These are phyloP conservation scores for Endoconidiophora polonica DNA, from an alignment of 2,329 filamentous ascomycete genomes.

Conservation along the genomic window DNA sequence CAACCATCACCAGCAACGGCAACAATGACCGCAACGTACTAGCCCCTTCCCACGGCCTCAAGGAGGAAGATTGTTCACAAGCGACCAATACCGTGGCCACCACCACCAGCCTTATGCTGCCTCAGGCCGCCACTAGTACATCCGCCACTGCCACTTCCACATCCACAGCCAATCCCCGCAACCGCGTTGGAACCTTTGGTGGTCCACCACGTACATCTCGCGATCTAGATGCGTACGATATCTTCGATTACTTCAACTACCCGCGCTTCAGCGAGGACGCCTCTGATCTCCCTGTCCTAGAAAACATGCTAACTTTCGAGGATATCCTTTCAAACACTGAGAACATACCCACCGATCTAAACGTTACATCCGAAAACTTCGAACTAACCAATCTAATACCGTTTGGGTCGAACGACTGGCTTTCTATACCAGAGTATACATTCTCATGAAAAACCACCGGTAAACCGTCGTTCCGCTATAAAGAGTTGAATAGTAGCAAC, in stretches of 20 bases:
- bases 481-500: too few species aligned
- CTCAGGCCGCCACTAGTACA: too few species aligned
- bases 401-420: too few species aligned
- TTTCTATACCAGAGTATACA: too few species aligned
- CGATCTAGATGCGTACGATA: constrained; percentile 81
- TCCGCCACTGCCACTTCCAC: constrained; percentile 31
- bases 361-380: too few species aligned
- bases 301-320: neutral
- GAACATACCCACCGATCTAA: too few species aligned
- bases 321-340: too few species aligned
- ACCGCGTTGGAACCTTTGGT: neutral
- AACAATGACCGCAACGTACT: neutral
- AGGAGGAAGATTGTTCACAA: neutral
- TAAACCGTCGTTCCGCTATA: too few species aligned
- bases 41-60: neutral
- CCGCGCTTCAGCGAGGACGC: constrained; percentile 35
- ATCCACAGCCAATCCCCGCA: constrained; percentile 46
- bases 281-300: neutral
- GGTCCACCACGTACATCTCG: neutral
- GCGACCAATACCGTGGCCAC: neutral
- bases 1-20: neutral
- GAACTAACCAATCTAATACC: too few species aligned
- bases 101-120: neutral
- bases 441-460: too few species aligned
- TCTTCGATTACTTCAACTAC: constrained; percentile 91